Conservation (phyloP, 352 stramenopile species). For the Pilasporangium apinafurcum region DNA sequence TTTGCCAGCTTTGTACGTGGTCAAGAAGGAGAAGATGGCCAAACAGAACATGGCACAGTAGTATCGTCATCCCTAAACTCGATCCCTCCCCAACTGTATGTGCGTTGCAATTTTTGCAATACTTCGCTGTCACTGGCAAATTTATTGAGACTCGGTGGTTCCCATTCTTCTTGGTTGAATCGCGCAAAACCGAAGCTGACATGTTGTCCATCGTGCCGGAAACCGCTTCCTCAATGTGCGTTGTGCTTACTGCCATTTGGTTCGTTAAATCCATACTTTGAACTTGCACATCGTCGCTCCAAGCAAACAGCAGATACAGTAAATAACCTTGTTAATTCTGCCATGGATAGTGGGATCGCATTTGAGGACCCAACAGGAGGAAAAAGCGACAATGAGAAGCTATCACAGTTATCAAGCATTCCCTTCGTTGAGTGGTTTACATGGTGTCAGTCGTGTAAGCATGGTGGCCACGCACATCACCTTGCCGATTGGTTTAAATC, state of each 20-base stretch:
- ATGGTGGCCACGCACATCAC: conserved; percentile 91
- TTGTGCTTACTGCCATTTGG: conserved; percentile 92
- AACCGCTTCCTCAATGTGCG: conserved; percentile 90
- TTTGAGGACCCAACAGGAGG: conserved; percentile 44
- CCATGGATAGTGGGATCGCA: conserved; percentile 20
- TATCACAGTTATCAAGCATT: conserved; percentile 88
- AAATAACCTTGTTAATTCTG: conserved; percentile 18
- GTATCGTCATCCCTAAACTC: conserved; percentile 51
- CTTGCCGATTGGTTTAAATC: conserved; percentile 91
- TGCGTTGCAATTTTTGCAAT: conserved; percentile 94
- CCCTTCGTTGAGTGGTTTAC: conserved; percentile 95
- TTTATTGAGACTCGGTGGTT: conserved; percentile 84
- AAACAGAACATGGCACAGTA: conserved; percentile 30
- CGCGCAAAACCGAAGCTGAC: conserved; percentile 87
- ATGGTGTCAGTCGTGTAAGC: conserved; percentile 91
- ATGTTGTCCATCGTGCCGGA: conserved; percentile 90
- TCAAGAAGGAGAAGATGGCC: conserved; percentile 33
- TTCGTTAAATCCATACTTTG: conserved; percentile 94
- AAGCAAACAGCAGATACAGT: conserved; percentile 57
- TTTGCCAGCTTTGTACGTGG: conserved; percentile 57
- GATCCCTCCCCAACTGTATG: conserved; percentile 86
- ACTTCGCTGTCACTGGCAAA: conserved; percentile 85
- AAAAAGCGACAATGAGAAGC: conserved; percentile 74
- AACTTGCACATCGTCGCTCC: conserved; percentile 83
- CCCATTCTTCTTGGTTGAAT: conserved; percentile 84